Base-by-base conservation (phyloP, 306 rosid genomes). In the Cyclanthera cordifolia region DNA sequence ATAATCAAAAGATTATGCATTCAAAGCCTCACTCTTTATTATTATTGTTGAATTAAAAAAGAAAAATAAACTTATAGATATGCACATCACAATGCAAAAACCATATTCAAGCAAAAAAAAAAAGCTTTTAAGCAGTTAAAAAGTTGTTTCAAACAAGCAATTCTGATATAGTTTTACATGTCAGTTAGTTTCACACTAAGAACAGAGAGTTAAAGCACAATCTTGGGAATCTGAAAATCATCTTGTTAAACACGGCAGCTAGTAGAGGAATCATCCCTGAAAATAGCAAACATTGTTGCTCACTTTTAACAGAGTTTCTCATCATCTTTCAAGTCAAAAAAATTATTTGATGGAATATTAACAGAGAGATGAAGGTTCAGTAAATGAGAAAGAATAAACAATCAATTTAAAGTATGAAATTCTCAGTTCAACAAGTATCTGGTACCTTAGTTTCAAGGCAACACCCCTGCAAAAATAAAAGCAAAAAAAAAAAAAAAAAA, bases 391-490 rank as follows among this genome's bases (percentile, higher is more conserved):
- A 43, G 30, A 64, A 64, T 39, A 5, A 43, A 64, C 43, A 43
- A 64, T 64, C 53, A 66, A 63, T 17, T 58, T 11, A 16, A 34
- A 15, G 45, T 30, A 24, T 58, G 13, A 58, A 30, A 30, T 14
- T 5, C 15, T 56, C 17, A 37, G 28, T 61, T 23, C 53, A 41
- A 64, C 69, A 64, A 45, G 53, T 13, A n/a, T 19, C 46, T 32
- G 16, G 4, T n/a, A 37, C 14, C 67, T 60, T 34, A 60, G 67
- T 60, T 60, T 60, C 30, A 41, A 64, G 34, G 53, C 14, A 64
- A 32, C 20, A 64, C 19, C 53, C 43, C 47, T 61, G 51, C 69
- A 61, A 61, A 37, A 61, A 19, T 39, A 61, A 39, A 27, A 61
- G 39, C 12, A 11, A 8, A 61, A 19, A 61, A 61, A 39, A 27